Conservation (phyloP, 441 rosid species). For the Gossypium gossypioides region DNA sequence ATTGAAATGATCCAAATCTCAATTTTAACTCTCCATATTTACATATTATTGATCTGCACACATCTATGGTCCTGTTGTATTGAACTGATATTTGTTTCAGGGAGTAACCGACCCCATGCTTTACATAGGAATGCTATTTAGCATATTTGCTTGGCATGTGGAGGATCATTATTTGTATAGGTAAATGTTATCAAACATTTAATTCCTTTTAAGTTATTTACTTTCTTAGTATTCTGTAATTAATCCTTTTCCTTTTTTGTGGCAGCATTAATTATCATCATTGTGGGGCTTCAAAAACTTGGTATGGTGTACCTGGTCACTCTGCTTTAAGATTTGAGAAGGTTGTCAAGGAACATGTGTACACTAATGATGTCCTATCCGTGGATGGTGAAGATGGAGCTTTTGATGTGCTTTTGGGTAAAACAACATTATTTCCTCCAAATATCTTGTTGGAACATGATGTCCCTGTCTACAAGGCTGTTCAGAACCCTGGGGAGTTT, state of each 20-base stretch:
- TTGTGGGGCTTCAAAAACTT: constrained; percentile 97
- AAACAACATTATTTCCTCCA: constrained; percentile 95
- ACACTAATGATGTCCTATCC: constrained; percentile 62
- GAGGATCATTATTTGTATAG: constrained; percentile 98
- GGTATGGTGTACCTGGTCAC: constrained; percentile 97
- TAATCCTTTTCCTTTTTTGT: constrained; percentile 5
- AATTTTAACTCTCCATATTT: neutral
- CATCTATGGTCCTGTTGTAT: constrained; percentile 3
- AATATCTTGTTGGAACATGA: constrained; percentile 67
- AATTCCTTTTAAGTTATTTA: neutral
- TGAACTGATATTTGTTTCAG: constrained; percentile 40
- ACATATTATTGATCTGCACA: neutral
- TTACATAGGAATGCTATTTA: constrained; percentile 99
- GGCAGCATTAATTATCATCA: constrained; percentile 96
- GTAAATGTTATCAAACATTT: constrained; percentile 26
- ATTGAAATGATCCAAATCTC: constrained; percentile 9
- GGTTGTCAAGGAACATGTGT: constrained; percentile 79
- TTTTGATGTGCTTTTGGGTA: constrained; percentile 92
- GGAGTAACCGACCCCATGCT: constrained; percentile 99
- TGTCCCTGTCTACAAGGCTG: constrained; percentile 93
- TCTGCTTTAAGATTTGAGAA: constrained; percentile 88
- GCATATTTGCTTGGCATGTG: constrained; percentile 99
- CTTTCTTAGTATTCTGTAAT: neutral
- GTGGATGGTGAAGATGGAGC: constrained; percentile 89
- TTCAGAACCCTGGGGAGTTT: constrained; percentile 96